Evolutionary conservation across 2,329 filamentous ascomycete genomes (phyloP).

Genomic region (Cordyceps tenuipes): DNA sequence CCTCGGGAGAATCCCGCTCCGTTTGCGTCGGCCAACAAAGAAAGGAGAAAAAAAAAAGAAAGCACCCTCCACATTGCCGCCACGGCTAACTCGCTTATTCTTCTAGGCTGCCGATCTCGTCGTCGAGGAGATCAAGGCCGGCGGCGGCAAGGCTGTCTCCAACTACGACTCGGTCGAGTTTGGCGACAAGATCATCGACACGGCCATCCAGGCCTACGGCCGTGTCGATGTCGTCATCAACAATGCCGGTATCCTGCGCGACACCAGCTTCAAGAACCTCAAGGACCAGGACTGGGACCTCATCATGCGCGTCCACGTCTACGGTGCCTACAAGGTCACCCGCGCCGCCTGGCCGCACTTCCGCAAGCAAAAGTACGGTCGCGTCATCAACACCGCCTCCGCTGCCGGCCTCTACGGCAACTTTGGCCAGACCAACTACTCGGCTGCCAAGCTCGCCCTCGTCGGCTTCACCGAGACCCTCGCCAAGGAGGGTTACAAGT

Average conservation of each 20-base stretch:
- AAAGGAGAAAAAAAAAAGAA: not conserved
- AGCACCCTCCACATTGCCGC: not conserved
- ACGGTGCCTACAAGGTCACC: conserved; percentile 90
- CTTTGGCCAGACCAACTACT: conserved; percentile 96
- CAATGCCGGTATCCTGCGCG: conserved; percentile 92
- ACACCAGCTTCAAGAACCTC: conserved; percentile 98
- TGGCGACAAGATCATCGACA: conserved; percentile 90
- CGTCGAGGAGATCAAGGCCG: conserved; percentile 73
- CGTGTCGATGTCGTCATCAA: conserved; percentile 94
- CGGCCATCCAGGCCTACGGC: conserved; percentile 70
- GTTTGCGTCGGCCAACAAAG: not conserved
- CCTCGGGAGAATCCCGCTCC: not conserved
- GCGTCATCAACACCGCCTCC: conserved; percentile 95
- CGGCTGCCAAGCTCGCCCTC: conserved; percentile 88
- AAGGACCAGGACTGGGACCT: conserved; percentile 95
- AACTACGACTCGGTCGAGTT: conserved; percentile 96
- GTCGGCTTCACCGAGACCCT: conserved; percentile 97
- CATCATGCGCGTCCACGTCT: conserved; percentile 85
- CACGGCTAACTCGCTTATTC: conserved; percentile 16
- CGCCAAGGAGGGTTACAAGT: conserved; percentile 94
- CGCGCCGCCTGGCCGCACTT: conserved; percentile 95
- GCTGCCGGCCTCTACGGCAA: conserved; percentile 90
- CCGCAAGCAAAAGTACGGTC: conserved; percentile 96
- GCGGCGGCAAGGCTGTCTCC: conserved; percentile 90
- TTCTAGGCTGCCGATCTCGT: conserved; percentile 70